phyloP scores from a whole-genome alignment of 768 basidiomycete species.

The Auricularia sp. region DNA sequence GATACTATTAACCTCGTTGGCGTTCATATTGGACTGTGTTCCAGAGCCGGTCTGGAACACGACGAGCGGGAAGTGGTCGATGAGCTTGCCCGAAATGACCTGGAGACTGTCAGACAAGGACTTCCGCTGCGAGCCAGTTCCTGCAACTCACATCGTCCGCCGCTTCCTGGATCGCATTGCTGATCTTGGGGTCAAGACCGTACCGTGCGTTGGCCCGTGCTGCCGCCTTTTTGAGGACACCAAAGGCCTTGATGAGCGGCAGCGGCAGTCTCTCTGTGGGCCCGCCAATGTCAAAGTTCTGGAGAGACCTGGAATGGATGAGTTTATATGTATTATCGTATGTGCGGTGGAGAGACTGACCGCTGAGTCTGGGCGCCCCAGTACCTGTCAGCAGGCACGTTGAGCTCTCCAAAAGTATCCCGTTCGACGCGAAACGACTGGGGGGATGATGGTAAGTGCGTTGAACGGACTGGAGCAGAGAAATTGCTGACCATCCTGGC shows the following conservation, averaged over 20 bases:
- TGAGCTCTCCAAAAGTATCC: conserved; percentile 93
- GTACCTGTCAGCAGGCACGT: conserved; percentile 80
- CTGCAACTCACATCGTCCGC: conserved; percentile 67
- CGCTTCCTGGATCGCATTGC: conserved; percentile 80
- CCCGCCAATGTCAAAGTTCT: conserved; percentile 98
- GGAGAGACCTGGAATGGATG: conserved; percentile 52
- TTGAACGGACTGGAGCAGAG: not conserved
- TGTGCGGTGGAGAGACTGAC: conserved; percentile 26
- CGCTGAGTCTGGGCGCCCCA: conserved; percentile 99
- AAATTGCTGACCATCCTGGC: conserved; percentile 4
- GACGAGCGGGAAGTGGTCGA: conserved; percentile 94
- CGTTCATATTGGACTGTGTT: conserved; percentile 99
- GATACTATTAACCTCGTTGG: conserved; percentile 62
- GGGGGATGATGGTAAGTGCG: not conserved
- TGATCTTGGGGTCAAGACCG: conserved; percentile 82
- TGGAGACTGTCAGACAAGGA: conserved; percentile 19
- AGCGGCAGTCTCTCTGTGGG: conserved; percentile 85
- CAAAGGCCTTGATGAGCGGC: conserved; percentile 96
- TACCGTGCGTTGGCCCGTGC: conserved; percentile 81
- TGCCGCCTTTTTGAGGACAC: conserved; percentile 94
- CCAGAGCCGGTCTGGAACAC: conserved; percentile 99
- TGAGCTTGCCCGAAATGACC: conserved; percentile 93
- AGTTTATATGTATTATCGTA: not conserved
- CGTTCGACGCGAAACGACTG: conserved; percentile 58
- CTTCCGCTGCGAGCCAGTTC: too few relatives aligned